Evolutionary conservation across 179 eudicot species (phyloP).

Genomic region (Beta macrorhiza): DNA sequence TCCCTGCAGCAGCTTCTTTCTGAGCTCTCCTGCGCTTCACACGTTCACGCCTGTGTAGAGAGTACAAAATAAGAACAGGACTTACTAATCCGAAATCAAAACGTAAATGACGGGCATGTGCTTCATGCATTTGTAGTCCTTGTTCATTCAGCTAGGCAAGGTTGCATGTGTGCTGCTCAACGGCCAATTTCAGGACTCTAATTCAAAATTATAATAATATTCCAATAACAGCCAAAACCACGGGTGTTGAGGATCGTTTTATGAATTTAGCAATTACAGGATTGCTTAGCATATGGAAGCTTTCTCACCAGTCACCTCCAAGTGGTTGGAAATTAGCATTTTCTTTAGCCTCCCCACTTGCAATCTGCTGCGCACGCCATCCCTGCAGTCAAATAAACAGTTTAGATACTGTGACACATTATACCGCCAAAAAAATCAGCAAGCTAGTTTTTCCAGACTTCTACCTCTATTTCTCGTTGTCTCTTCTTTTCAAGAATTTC

Average conservation of each 20-base stretch:
- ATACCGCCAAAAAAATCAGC: not conserved
- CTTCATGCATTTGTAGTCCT: not conserved
- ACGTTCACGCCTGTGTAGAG: constrained; percentile 75
- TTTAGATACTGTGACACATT: constrained; percentile 15
- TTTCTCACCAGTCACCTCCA: constrained; percentile 89
- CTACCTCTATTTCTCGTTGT: constrained; percentile 89
- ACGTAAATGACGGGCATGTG: not conserved
- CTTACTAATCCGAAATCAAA: not conserved
- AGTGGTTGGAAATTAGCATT: constrained; percentile 98
- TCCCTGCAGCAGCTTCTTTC: constrained; percentile 44
- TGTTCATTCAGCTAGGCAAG: not conserved
- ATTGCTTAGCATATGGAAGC: not conserved
- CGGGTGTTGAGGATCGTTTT: not conserved
- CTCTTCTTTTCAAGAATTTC: constrained; percentile 83
- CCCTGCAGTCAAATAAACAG: constrained; percentile 45
- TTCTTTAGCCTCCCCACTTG: constrained; percentile 92
- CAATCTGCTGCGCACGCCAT: constrained; percentile 90
- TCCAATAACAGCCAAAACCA: not conserved
- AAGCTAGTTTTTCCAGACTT: not conserved
- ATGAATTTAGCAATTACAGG: not conserved
- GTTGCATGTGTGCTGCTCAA: not conserved
- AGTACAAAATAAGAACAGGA: constrained; percentile 1
- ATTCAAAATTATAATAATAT: not conserved
- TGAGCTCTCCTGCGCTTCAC: constrained; percentile 89
- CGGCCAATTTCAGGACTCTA: not conserved